Base-by-base conservation (phyloP, 2,329 filamentous ascomycete genomes). In the Dactylellina drechsleri region DNA sequence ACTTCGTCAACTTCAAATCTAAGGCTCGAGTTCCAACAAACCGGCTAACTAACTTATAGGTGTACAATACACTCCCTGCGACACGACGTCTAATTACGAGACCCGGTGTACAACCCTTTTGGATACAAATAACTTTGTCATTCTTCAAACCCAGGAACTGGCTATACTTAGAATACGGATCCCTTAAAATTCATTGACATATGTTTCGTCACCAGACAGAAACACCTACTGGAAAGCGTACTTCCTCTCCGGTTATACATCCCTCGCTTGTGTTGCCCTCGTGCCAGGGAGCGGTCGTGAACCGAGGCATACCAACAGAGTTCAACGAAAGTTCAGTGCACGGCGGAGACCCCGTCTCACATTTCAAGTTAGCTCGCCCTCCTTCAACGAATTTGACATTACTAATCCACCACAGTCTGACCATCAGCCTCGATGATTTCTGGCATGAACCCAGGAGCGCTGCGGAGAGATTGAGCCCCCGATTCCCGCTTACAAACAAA, bases 391-490 rank as follows among this genome's bases (percentile, higher is more conserved):
- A 54, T 65, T 66, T 28, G 26, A 15, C 18, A 59, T 70, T 70
- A 70, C 57, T 70, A 70, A 70, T 70, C 15, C 66, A 62, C 45
- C 41, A 13, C 26, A 23, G 8, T n/a, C 13, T 47, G 43, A 18
- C 43, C 16, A 23, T 18, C 18, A 20, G 18, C 47, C 20, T 23
- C 10, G 47, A 18, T 52, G 47, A 13, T 18, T 52, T 52, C 15
- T n/a, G 47, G 47, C 23, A 41, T 2, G 49, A 26, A 26, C 36
- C 40, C 31, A 40, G 66, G 57, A 68, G 57, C 50, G 66, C 57
- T 56, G 50, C 66, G 66, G 66, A 62, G 57, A 62, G 57, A 62
- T 56, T 56, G 43, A 60, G 54, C 45, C 61, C 60, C 61, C 67
- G 61, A 66, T 4, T 56, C 68, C 26, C 20, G 59, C 52, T 36